These are phyloP conservation scores for Hyphopichia khmerensis DNA, from an alignment of 1,139 yeast species.

Conservation along the genomic window DNA sequence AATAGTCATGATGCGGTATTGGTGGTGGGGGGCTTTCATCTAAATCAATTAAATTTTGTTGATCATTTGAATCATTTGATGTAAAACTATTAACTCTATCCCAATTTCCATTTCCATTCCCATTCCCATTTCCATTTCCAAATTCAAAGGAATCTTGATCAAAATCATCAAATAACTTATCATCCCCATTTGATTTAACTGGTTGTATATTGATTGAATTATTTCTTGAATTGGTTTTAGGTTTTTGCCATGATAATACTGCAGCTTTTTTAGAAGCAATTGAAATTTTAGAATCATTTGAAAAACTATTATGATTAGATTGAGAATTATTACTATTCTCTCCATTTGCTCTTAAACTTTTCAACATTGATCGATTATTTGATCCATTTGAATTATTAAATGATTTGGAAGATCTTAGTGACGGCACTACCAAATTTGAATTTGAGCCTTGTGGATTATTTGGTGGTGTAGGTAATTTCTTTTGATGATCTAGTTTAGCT, in stretches of 20 bases:
- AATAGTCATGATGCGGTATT: background rate
- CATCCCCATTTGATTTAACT: slow-evolving; percentile 7
- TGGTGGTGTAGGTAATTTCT: slow-evolving; percentile 12
- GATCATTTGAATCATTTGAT: slow-evolving; percentile 6
- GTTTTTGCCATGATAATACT: slow-evolving; percentile 39
- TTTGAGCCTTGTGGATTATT: too few species aligned
- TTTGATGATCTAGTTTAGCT: slow-evolving; percentile 1
- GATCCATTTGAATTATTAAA: slow-evolving; percentile 8
- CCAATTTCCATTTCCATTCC: slow-evolving; percentile 27
- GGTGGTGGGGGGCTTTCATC: slow-evolving; percentile 12
- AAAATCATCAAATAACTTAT: slow-evolving; percentile 43
- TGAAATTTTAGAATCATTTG: slow-evolving; percentile 3
- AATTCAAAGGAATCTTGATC: slow-evolving; percentile 38
- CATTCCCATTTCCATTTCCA: slow-evolving; percentile 29
- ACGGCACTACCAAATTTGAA: slow-evolving; percentile 22
- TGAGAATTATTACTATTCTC: slow-evolving; percentile 1
- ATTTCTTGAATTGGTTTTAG: slow-evolving; percentile 29
- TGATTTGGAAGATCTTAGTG: slow-evolving; percentile 21
- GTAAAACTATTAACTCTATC: slow-evolving; percentile 19
- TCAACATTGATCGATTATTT: slow-evolving; percentile 23
- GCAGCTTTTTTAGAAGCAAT: slow-evolving; percentile 38
- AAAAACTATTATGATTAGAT: background rate
- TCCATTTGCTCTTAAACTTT: slow-evolving; percentile 32
- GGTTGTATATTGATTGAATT: slow-evolving; percentile 9
- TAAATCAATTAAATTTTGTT: slow-evolving; percentile 34